A percentile compares a stretch with the other conserved stretches of the same genome.
Conservation (phyloP, 148 eudicot genomes). For the Rhododendron mucronatum region DNA sequence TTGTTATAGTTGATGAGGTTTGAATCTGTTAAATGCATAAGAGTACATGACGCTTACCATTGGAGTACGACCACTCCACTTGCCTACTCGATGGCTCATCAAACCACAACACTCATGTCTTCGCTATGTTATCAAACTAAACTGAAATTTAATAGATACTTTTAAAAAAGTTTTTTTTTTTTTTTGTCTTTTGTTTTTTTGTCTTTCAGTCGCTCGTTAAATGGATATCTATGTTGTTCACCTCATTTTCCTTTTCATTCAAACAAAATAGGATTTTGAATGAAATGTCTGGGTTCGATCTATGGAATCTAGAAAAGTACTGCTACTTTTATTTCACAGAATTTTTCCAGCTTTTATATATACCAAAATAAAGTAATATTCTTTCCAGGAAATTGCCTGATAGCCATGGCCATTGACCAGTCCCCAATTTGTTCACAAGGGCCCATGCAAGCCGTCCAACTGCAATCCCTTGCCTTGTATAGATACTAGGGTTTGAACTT, state of each 20-base stretch:
- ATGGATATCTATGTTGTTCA: too few relatives aligned
- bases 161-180: background rate
- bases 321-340: background rate
- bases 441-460: background rate
- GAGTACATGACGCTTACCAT: background rate
- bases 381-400: background rate
- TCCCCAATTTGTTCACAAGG: background rate
- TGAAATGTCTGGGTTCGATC: background rate
- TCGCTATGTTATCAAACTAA: background rate
- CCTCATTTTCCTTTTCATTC: background rate
- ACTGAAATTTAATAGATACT: background rate
- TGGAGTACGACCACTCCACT: background rate
- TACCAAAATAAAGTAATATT: background rate
- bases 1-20: too few relatives aligned
- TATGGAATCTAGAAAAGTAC: conserved; percentile 10
- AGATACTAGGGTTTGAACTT: background rate
- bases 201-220: too few relatives aligned
- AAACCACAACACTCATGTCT: background rate
- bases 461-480: background rate
- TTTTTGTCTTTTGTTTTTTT: background rate
- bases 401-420: background rate
- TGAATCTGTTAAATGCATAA: too few relatives aligned
- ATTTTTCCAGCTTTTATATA: background rate
- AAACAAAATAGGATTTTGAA: background rate
- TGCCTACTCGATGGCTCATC: background rate